Evolutionary conservation across 2,329 filamentous ascomycete species (phyloP).

Genomic region (Aspergillus sp.): DNA sequence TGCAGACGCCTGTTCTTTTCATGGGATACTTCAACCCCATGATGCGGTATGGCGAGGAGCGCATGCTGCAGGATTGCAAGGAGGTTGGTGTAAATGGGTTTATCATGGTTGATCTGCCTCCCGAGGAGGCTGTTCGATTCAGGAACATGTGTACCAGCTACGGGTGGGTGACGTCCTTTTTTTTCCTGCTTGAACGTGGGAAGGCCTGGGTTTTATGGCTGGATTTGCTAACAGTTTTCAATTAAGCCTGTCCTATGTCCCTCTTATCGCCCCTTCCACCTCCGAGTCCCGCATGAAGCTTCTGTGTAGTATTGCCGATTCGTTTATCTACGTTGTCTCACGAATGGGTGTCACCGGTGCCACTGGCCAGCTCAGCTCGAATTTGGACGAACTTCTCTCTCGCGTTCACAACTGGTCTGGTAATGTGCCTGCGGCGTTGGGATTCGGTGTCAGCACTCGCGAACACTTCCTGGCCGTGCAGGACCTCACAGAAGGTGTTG

Average conservation of each 20-base stretch:
- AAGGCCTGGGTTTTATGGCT: not conserved
- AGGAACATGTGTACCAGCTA: constrained; percentile 26
- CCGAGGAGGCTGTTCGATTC: constrained; percentile 83
- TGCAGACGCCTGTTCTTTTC: constrained; percentile 75
- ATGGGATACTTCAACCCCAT: constrained; percentile 99
- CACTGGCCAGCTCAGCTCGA: constrained; percentile 69
- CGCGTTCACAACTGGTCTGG: constrained; percentile 89
- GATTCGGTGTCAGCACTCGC: constrained; percentile 90
- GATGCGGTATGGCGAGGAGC: constrained; percentile 87
- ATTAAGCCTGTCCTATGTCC: constrained; percentile 79
- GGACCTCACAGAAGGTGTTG: constrained; percentile 80
- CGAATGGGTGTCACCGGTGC: constrained; percentile 95
- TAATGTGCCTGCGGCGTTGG: constrained; percentile 81
- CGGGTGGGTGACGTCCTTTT: constrained; percentile 17
- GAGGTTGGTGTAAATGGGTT: constrained; percentile 86
- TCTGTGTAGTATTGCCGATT: constrained; percentile 92
- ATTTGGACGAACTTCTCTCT: constrained; percentile 70
- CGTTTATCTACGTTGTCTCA: constrained; percentile 97
- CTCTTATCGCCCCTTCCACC: constrained; percentile 90
- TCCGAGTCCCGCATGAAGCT: constrained; percentile 90
- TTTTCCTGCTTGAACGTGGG: not conserved
- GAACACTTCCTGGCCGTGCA: constrained; percentile 88
- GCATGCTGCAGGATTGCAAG: constrained; percentile 73
- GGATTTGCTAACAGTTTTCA: no score
- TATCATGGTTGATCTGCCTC: constrained; percentile 93